Conservation (phyloP, 2,329 filamentous ascomycete genomes). For the Colletotrichum lini region DNA sequence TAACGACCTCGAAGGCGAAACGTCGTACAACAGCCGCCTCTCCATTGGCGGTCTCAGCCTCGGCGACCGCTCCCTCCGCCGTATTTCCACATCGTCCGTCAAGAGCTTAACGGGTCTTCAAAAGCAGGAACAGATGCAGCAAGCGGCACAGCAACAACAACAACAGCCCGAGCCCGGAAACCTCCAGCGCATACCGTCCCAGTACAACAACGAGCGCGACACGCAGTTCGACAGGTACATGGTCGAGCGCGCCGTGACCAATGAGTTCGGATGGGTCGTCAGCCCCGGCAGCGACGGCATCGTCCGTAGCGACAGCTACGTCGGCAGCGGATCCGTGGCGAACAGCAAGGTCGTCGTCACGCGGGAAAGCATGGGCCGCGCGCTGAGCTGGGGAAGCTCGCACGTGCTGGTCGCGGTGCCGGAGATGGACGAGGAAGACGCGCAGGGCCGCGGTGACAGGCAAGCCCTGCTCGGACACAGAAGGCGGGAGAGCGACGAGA, state of each 20-base stretch:
- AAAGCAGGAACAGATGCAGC: constrained; percentile 14
- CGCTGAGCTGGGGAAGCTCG: constrained; percentile 55
- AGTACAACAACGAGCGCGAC: constrained; percentile 49
- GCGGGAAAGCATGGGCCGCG: constrained; percentile 48
- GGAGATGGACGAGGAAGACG: constrained; percentile 54
- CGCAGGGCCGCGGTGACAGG: constrained; percentile 46
- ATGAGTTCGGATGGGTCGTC: constrained; percentile 53
- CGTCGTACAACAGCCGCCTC: constrained; percentile 30
- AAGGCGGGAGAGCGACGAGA: constrained; percentile 31
- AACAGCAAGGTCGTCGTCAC: constrained; percentile 35
- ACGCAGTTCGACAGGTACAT: constrained; percentile 49
- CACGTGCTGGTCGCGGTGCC: constrained; percentile 56
- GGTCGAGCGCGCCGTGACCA: constrained; percentile 51
- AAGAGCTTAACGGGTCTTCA: constrained; percentile 21
- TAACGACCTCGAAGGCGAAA: constrained; percentile 46
- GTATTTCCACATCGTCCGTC: constrained; percentile 37
- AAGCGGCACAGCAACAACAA: constrained; percentile 13
- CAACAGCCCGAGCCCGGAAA: constrained; percentile 11
- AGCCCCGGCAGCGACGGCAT: constrained; percentile 36
- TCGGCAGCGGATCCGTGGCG: constrained; percentile 44
- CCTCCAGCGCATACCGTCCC: constrained; percentile 23
- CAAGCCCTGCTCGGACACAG: constrained; percentile 49
- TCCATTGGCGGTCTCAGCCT: constrained; percentile 40
- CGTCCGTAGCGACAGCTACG: constrained; percentile 47
- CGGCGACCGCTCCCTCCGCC: constrained; percentile 40